Evolutionary conservation across 495 filamentous ascomycete genomes (phyloP).

Genomic region (Chaetomium tenue): DNA sequence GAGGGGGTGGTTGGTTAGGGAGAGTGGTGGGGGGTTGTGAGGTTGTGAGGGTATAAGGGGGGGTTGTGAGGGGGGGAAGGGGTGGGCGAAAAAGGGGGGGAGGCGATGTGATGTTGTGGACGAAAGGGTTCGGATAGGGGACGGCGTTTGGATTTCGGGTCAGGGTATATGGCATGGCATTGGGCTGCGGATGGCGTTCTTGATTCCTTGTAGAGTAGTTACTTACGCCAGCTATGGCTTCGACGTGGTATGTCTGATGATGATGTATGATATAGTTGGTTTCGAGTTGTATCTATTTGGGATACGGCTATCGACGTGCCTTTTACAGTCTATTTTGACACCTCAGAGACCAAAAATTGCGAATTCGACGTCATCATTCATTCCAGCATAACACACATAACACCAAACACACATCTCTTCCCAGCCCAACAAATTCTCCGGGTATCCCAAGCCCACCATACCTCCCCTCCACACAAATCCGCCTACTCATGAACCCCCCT

Average conservation of each 20-base stretch:
- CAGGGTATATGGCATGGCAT: neutral
- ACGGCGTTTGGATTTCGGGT: neutral
- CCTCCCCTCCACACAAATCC: neutral
- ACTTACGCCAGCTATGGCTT: neutral
- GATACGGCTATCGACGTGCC: neutral
- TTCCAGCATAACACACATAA: neutral
- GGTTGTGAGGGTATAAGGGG: neutral
- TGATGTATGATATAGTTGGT: neutral
- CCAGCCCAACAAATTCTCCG: neutral
- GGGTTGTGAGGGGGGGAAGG: neutral
- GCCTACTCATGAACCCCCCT: neutral
- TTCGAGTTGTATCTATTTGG: neutral
- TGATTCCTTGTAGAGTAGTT: neutral
- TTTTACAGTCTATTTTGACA: too few relatives aligned
- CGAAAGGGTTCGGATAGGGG: neutral
- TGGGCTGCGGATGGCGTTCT: neutral
- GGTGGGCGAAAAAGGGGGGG: neutral
- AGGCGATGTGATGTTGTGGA: too few relatives aligned
- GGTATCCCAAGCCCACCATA: slow-evolving; percentile 3
- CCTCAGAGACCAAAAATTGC: too few relatives aligned
- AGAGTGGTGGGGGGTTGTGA: neutral
- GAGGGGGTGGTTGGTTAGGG: neutral
- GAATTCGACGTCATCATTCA: neutral
- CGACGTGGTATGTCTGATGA: neutral
- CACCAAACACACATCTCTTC: neutral